Evolutionary conservation across 768 basidiomycete species (phyloP).

Genomic region (Xerocomellus intermedius): DNA sequence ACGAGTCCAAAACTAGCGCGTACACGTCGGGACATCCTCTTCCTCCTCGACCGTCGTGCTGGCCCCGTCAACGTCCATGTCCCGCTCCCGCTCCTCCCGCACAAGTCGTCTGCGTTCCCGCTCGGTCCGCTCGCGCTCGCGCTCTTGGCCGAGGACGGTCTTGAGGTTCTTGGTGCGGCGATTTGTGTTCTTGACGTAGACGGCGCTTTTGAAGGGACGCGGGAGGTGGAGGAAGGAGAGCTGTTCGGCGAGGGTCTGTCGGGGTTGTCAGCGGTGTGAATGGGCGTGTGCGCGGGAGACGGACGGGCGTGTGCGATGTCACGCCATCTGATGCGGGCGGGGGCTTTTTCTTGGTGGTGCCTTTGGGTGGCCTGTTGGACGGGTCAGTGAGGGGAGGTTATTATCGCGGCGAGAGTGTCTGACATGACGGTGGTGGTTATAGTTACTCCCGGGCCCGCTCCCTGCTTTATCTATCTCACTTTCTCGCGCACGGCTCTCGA

Average conservation of each 20-base stretch:
- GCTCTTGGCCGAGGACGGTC: constrained; percentile 72
- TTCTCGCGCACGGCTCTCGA: too few relatives aligned
- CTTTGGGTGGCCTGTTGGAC: constrained; percentile 5
- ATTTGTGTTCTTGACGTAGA: constrained; percentile 67
- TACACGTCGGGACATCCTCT: constrained; percentile 74
- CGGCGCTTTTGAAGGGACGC: constrained; percentile 75
- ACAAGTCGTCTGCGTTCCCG: constrained; percentile 56
- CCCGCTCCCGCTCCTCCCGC: constrained; percentile 38
- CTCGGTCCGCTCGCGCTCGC: constrained; percentile 68
- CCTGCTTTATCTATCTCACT: too few relatives aligned
- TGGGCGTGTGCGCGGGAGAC: background rate
- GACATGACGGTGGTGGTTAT: background rate
- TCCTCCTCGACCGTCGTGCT: constrained; percentile 47
- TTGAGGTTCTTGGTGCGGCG: constrained; percentile 80
- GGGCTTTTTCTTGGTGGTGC: background rate
- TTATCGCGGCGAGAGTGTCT: background rate
- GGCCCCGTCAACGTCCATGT: constrained; percentile 53
- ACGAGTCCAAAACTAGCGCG: constrained; percentile 16
- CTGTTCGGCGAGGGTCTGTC: constrained; percentile 69
- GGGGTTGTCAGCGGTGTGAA: background rate
- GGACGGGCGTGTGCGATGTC: background rate
- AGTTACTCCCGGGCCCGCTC: too few relatives aligned
- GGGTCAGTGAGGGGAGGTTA: background rate
- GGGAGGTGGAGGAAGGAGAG: constrained; percentile 69
- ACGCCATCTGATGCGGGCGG: background rate